Base-by-base conservation (phyloP, 2,329 filamentous ascomycete species). In the Eurotiales sp. region DNA sequence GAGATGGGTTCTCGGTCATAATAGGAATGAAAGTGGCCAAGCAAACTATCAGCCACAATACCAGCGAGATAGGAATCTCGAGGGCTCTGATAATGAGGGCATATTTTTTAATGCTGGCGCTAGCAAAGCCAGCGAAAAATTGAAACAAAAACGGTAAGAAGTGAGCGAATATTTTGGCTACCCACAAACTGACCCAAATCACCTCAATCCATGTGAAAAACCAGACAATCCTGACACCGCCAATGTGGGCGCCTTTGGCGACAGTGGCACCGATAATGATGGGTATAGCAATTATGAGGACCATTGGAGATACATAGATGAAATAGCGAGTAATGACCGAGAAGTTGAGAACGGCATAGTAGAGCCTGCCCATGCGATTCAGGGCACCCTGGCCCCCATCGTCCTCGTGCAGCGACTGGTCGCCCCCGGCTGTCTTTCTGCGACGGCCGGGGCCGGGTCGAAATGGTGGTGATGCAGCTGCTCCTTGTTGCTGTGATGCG, bases 131-230 rank as follows among this genome's bases (percentile, higher is more conserved):
- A 51, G 78, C 77, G 10, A 85, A 65, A 50, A 81, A 77, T 56
- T 84, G 79, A 63, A 85, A 85, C 29, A 85, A 54, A 44, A 69
- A 76, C 1, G 83, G 83, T 42, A 85, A 62, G 57, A 79, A 77
- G 58, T 81, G 78, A 6, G 79, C 79, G 22, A 82, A 65, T 44
- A 84, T 69, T 64, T 86, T 86, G 57, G 78, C 79, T 12, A 73
- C 73, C 83, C 83, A 86, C 54, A 86, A 69, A 60, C 78, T 79
- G 32, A 82, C 68, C 83, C 83, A 86, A 48, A 85, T 73, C 42
- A 85, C 75, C 64, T 85, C 82, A 32, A 85, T 70, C 83, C 83
- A 86, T 15, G 77, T 75, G 68, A 84, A 86, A 67, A 86, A 81
- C 75, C 78, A 83, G 48, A 78, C 71, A 36, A 83, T 72, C 7